Evolutionary conservation across 2,329 filamentous ascomycete species (phyloP).

Genomic region (Aspergillus persii): DNA sequence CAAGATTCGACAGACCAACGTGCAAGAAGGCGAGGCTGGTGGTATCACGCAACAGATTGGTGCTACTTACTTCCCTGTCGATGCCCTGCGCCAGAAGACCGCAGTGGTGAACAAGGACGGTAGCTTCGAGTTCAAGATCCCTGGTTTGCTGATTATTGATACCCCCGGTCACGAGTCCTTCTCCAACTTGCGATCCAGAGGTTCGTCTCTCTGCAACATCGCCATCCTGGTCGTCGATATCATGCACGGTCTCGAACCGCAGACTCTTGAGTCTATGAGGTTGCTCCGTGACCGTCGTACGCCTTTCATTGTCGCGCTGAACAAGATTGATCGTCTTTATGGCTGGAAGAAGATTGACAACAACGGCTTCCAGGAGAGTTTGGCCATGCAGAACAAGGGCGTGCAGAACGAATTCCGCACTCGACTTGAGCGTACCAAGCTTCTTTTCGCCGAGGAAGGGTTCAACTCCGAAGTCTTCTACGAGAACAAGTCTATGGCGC

Average conservation of each 20-base stretch:
- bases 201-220: constrained; percentile 98
- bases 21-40: constrained; percentile 97
- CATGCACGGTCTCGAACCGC: constrained; percentile 97
- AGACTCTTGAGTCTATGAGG: constrained; percentile 96
- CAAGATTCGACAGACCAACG: constrained; percentile 97
- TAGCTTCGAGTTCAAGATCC: constrained; percentile 93
- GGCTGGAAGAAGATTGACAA: constrained; percentile 99
- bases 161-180: constrained; percentile 99
- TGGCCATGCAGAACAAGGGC: constrained; percentile 84
- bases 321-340: constrained; percentile 99
- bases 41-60: constrained; percentile 99
- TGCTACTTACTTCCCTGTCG: constrained; percentile 97
- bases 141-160: constrained; percentile 93
- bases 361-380: constrained; percentile 94
- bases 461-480: constrained; percentile 98
- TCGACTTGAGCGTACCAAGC: constrained; percentile 83
- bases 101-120: constrained; percentile 88
- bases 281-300: constrained; percentile 90
- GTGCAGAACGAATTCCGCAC: constrained; percentile 94
- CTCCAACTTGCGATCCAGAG: constrained; percentile 93
- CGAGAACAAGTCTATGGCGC: constrained; percentile 96
- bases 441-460: constrained; percentile 91
- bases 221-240: constrained; percentile 98
- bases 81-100: constrained; percentile 89
- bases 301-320: constrained; percentile 96